Base-by-base conservation (phyloP, 2,329 filamentous ascomycete species). In the Davidsoniella virescens region DNA sequence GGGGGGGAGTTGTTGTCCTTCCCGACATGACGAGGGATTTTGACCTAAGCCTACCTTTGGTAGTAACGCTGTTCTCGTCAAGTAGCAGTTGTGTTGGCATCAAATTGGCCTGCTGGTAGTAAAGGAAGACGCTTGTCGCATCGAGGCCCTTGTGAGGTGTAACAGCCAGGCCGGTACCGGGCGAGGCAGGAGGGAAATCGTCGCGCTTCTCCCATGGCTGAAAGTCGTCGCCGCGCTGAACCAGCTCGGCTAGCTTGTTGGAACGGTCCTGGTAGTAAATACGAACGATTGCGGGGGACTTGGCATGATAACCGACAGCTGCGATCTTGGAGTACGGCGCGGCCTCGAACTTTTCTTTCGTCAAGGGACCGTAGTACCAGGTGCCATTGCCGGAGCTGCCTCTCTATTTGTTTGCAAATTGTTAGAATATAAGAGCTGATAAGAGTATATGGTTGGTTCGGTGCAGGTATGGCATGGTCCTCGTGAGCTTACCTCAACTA, bases 151-250 rank as follows among this genome's bases (percentile, higher is more conserved):
- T 33, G 25, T 39, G 17, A 8, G 51, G 51, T 17, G 51, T 53
- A 6, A 53, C 51, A 12, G 51, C 51, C 23, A 53, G 26, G 7
- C 51, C 47, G 29, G 51, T 50, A n/a, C 51, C 51, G 20, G 51
- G 51, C 10, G 51, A 53, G 1, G 51, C 51, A 2, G 43, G 38
- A 4, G 51, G 51, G 37, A 53, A 53, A 20, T 53, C 37, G 12
- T 49, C 48, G 29, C 40, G 47, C 39, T 50, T 53, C 5, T 43
- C 26, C 51, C 51, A 53, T 20, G 51, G 44, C 10, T 47, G 42
- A 44, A 53, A 53, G 33, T 53, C 51, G 39, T 53, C 48, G 43
- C 51, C 51, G 29, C 51, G 51, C 37, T 53, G 51, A n/a, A 53
- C 51, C 8, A 53, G 44, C 47, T 53, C 51, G 17, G 50, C 38